phyloP scores from a whole-genome alignment of 305 asterid species.

The Salvia sclarea region DNA sequence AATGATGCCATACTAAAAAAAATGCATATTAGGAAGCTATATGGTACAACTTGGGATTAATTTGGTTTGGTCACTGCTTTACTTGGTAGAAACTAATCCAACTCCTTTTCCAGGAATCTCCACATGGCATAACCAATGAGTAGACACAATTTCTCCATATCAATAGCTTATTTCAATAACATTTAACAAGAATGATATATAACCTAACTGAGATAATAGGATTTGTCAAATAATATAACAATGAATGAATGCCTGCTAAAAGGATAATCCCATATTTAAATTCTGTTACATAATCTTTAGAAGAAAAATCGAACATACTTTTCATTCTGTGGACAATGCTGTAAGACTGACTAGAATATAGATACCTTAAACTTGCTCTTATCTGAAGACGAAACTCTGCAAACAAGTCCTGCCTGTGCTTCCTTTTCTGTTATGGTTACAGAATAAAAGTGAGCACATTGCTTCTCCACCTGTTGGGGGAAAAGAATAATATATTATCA shows the following conservation, averaged over 20 bases:
- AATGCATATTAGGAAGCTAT: background rate
- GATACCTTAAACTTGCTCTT: slow-evolving; percentile 92
- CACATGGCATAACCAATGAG: background rate
- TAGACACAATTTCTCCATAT: background rate
- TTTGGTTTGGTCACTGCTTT: background rate
- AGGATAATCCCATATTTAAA: background rate
- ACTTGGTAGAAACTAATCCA: background rate
- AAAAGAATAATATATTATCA: slow-evolving; percentile 28
- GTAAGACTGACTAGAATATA: slow-evolving; percentile 2
- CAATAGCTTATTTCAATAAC: background rate
- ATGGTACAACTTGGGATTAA: background rate
- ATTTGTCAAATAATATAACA: slow-evolving; percentile 3
- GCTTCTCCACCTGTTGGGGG: slow-evolving; percentile 87
- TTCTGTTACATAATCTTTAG: background rate
- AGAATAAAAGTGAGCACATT: slow-evolving; percentile 91
- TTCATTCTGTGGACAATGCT: background rate
- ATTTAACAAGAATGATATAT: slow-evolving; percentile 2
- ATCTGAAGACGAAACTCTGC: slow-evolving; percentile 75
- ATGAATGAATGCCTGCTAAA: background rate
- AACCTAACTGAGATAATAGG: slow-evolving; percentile 15
- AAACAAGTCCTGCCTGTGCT: slow-evolving; percentile 79
- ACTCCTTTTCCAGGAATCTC: background rate
- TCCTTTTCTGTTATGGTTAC: slow-evolving; percentile 85
- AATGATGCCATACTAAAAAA: too few relatives aligned
- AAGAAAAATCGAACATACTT: background rate